These are phyloP conservation scores for Macrophomina phaseolina DNA, from an alignment of 2,329 filamentous ascomycete genomes.

Conservation along the genomic window DNA sequence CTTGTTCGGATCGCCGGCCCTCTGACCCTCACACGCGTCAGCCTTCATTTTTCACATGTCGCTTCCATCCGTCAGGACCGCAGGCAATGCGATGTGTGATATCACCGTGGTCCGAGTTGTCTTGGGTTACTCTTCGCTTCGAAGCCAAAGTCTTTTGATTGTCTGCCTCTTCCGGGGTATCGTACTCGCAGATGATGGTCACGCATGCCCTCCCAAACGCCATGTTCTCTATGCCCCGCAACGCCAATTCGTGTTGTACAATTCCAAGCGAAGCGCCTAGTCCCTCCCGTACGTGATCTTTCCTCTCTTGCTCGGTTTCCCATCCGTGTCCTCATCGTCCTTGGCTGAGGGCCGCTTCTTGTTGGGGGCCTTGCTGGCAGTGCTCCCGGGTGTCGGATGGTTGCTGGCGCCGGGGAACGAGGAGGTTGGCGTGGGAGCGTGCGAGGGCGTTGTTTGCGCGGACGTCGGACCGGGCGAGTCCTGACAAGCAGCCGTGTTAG, in stretches of 20 bases:
- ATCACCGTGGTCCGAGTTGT: slow-evolving; percentile 12
- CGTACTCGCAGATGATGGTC: slow-evolving; percentile 24
- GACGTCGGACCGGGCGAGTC: slow-evolving; percentile 48
- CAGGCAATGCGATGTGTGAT: slow-evolving; percentile 18
- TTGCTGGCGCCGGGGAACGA: slow-evolving; percentile 52
- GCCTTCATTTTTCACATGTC: slow-evolving; percentile 13
- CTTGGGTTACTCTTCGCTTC: slow-evolving; percentile 19
- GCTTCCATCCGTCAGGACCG: slow-evolving; percentile 10
- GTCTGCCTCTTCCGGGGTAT: slow-evolving; percentile 21
- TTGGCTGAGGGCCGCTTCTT: slow-evolving; percentile 53
- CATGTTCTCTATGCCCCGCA: neutral
- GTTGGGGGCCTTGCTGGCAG: slow-evolving; percentile 39
- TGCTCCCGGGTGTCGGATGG: slow-evolving; percentile 47
- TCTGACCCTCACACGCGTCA: neutral
- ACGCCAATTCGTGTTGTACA: slow-evolving; percentile 17
- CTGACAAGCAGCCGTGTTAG: slow-evolving; percentile 31
- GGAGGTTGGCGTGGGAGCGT: slow-evolving; percentile 55
- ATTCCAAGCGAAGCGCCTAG: slow-evolving; percentile 1
- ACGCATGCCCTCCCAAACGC: slow-evolving; percentile 20
- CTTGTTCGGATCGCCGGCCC: neutral
- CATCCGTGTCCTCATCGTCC: slow-evolving; percentile 54
- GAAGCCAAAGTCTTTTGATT: neutral
- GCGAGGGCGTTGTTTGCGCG: slow-evolving; percentile 49
- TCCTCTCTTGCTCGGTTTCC: slow-evolving; percentile 52
- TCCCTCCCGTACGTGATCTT: slow-evolving; percentile 59